phyloP scores from a whole-genome alignment of 2,329 filamentous ascomycete species.

The Fusarium buxicola region DNA sequence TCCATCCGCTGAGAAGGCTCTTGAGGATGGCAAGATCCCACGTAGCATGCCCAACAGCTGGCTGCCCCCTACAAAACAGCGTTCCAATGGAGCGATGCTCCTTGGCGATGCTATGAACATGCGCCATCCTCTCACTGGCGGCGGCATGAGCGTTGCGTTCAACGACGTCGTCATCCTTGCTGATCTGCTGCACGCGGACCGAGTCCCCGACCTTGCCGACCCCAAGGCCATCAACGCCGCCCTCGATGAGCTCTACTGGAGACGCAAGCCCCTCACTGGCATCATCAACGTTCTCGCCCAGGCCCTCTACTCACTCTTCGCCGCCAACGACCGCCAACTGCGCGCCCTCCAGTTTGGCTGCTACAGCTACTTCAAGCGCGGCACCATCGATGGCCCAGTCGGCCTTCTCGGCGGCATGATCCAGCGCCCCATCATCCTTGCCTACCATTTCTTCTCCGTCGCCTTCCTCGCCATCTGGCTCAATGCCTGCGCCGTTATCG shows the following conservation, averaged over 20 bases:
- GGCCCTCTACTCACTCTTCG: slow-evolving; percentile 91
- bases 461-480: slow-evolving; percentile 89
- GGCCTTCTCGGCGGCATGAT: slow-evolving; percentile 86
- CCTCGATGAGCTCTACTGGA: slow-evolving; percentile 86
- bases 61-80: slow-evolving; percentile 78
- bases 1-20: slow-evolving; percentile 78
- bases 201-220: slow-evolving; percentile 77
- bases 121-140: slow-evolving; percentile 97
- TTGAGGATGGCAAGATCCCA: slow-evolving; percentile 82
- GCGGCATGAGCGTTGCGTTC: slow-evolving; percentile 97
- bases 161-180: slow-evolving; percentile 88
- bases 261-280: slow-evolving; percentile 81
- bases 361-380: slow-evolving; percentile 89
- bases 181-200: slow-evolving; percentile 76
- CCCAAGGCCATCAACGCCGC: slow-evolving; percentile 72
- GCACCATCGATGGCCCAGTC: slow-evolving; percentile 80
- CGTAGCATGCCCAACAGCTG: slow-evolving; percentile 95
- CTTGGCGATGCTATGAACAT: slow-evolving; percentile 98
- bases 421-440: slow-evolving; percentile 78
- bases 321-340: slow-evolving; percentile 82
- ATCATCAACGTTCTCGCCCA: slow-evolving; percentile 99
- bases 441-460: slow-evolving; percentile 95
- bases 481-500: slow-evolving; percentile 55
- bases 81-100: slow-evolving; percentile 74
- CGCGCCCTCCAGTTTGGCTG: slow-evolving; percentile 87